Conservation (phyloP, 192 early-diverging fungal genomes). For the Backusella macrospora region DNA sequence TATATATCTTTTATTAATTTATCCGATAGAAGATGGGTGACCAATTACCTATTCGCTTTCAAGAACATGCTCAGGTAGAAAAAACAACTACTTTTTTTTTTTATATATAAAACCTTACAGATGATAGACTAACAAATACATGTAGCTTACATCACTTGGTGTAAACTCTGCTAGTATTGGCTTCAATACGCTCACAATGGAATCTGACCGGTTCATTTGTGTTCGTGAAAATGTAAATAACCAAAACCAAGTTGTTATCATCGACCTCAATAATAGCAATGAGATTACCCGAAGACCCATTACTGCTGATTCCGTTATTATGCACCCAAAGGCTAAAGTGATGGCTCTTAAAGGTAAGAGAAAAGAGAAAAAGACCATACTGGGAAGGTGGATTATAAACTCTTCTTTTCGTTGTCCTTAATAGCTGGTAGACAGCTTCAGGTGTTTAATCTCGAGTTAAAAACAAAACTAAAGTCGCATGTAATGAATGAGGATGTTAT, state of each 20-base stretch:
- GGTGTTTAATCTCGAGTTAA: conserved; percentile 96
- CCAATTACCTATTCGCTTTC: conserved; percentile 89
- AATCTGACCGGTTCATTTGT: conserved; percentile 98
- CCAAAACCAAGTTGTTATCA: conserved; percentile 90
- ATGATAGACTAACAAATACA: background rate
- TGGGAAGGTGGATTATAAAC: background rate
- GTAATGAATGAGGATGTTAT: conserved; percentile 90
- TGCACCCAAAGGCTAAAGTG: conserved; percentile 93
- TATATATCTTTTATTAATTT: background rate
- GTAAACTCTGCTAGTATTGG: conserved; percentile 92
- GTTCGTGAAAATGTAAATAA: conserved; percentile 89
- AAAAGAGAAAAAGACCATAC: background rate
- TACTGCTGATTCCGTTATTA: conserved; percentile 97
- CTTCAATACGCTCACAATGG: conserved; percentile 97
- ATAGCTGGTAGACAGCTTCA: conserved; percentile 87
- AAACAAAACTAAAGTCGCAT: conserved; percentile 94
- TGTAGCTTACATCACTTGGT: conserved; percentile 86
- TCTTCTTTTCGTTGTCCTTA: background rate
- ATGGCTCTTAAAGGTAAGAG: conserved; percentile 91
- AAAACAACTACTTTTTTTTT: background rate
- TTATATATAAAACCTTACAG: background rate
- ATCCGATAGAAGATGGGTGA: conserved; percentile 62
- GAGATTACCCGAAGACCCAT: conserved; percentile 89
- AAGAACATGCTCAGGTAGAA: conserved; percentile 97
- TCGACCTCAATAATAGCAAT: conserved; percentile 86